These are phyloP conservation scores for Xylariaceae sp. DNA, from an alignment of 2,329 filamentous ascomycete genomes.

Conservation along the genomic window DNA sequence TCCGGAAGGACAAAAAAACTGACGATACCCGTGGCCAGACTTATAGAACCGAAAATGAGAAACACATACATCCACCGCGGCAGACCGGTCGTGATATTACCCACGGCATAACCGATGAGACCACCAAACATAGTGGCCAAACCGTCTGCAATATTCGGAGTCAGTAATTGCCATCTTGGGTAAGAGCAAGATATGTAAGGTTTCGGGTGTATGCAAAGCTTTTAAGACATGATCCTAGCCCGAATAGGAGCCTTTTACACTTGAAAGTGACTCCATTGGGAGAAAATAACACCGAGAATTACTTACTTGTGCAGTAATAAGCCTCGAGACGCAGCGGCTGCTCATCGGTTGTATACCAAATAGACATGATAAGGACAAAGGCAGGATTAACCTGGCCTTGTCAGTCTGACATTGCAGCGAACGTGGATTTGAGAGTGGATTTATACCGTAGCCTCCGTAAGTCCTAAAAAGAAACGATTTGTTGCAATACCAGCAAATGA, in stretches of 20 bases:
- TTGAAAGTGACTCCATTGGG: no score
- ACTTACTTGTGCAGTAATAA: constrained; percentile 65
- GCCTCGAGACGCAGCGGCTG: constrained; percentile 59
- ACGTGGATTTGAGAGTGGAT: background rate
- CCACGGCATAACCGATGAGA: constrained; percentile 64
- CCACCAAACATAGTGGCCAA: constrained; percentile 68
- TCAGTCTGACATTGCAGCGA: background rate
- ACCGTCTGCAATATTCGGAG: no score
- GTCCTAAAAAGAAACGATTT: constrained; percentile 62
- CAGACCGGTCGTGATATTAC: constrained; percentile 57
- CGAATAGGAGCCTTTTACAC: no score
- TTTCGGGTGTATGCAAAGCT: no score
- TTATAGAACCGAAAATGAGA: constrained; percentile 64
- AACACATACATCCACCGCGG: constrained; percentile 52
- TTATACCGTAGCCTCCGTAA: constrained; percentile 59
- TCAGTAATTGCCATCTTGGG: no score
- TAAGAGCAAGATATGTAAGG: no score
- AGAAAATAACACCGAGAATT: no score
- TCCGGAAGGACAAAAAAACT: constrained; percentile 67
- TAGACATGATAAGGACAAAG: constrained; percentile 44
- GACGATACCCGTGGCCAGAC: constrained; percentile 60
- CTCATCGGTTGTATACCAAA: constrained; percentile 51
- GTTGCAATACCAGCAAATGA: constrained; percentile 62
- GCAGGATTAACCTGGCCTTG: constrained; percentile 55
- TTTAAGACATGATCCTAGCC: no score